Evolutionary conservation across 208 protist genomes (phyloP), one percentile per base, ranked within the genome.

Genomic region (Borovskyia barvae): DNA sequence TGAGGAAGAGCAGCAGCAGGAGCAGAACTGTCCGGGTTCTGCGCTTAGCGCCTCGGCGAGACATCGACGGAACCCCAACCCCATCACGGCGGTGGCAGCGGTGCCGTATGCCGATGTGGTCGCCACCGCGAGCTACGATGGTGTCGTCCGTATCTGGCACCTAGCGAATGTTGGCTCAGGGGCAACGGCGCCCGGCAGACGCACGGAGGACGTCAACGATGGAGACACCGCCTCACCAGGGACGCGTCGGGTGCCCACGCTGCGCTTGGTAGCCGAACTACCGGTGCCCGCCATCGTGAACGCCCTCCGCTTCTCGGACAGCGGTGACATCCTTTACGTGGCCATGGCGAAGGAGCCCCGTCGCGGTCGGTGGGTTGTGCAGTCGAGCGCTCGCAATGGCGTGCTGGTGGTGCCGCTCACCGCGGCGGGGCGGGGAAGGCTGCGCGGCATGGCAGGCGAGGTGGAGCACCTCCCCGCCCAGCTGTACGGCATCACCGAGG

Each of bases 91-190:
- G 4, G 73, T 96, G 6, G 90, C 87, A 0, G 73, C 84, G 0
- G 80, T 93, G 28, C 82, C 90, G 36, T 93, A 94, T 68, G 68
- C 83, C 6, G 86, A 96, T 49, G 53, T 94, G 28, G 69, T 85
- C 5, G 87, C 85, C 15, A 85, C 84, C 6, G 90, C 79, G n/a
- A 92, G 87, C 71, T 94, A 91, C 65, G 87, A 94, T 46, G 90
- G 87, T 32, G 67, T 85, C 30, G 85, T 96, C 52, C 82, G 86
- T 2, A 51, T 96, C n/a, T 96, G 90, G 88, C 75, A 66, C 17
- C 49, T 89, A 7, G 58, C 29, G 2, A 68, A 54, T 1, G 72
- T 77, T 4, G 62, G 59, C 29, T 49, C 53, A 1, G 59, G 51
- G 15, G 58, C 56, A 12, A 66, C 46, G 8, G 58, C 64, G n/a